Percentiles rank a stretch among this genome's conserved stretches.
phyloP scores from a whole-genome alignment of 345 rosid species.

The Erodium maritimum region DNA sequence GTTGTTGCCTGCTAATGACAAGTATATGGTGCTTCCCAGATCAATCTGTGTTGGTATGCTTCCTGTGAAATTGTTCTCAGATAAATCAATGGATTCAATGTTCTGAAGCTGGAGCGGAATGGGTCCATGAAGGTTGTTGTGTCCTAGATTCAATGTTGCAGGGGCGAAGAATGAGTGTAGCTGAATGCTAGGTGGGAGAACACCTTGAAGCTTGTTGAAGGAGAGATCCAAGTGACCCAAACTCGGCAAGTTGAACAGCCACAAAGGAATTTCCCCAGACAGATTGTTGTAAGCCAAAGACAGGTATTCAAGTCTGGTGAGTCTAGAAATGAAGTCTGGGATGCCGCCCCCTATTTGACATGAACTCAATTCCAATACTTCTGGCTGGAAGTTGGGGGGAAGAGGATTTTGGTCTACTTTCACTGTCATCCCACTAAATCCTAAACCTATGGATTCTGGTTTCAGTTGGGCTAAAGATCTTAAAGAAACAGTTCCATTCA shows the following conservation, averaged over 20 bases:
- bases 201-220: background rate
- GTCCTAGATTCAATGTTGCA: background rate
- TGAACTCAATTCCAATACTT: background rate
- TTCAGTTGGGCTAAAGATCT: background rate
- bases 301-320: background rate
- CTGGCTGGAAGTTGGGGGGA: background rate
- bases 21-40: background rate
- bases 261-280: conserved; percentile 1
- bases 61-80: background rate
- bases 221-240: conserved; percentile 2
- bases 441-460: background rate
- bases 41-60: background rate
- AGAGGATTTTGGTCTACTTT: background rate
- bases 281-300: background rate
- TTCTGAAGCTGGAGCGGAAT: background rate
- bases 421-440: background rate
- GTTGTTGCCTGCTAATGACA: background rate
- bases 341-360: background rate
- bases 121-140: background rate
- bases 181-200: background rate
- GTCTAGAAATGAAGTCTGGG: background rate
- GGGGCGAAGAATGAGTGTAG: background rate
- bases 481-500: background rate
- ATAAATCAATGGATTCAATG: background rate
- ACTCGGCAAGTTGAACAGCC: conserved; percentile 4